Conservation (phyloP, 768 basidiomycete genomes). For the Termitomyces sp. region DNA sequence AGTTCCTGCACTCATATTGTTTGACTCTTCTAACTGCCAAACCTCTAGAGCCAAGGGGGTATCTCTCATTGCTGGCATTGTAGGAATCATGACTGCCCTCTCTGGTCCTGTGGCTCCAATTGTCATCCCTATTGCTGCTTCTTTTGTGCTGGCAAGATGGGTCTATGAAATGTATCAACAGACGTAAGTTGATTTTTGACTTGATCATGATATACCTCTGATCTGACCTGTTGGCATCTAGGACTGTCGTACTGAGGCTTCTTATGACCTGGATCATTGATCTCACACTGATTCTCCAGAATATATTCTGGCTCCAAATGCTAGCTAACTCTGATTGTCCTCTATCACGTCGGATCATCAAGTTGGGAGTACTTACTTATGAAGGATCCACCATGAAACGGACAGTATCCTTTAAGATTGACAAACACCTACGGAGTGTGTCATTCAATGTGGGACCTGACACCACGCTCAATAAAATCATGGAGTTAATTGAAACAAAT, state of each 20-base stretch:
- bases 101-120: constrained; percentile 20
- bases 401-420: no score
- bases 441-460: no score
- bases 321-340: no score
- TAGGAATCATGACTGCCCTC: constrained; percentile 15
- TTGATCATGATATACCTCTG: not conserved
- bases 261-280: constrained; percentile 24
- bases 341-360: no score
- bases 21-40: not conserved
- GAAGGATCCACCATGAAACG: no score
- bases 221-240: not conserved
- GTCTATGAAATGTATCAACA: constrained; percentile 20
- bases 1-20: not conserved
- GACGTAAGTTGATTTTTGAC: constrained; percentile 15
- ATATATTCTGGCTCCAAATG: not conserved
- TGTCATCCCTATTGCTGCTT: constrained; percentile 20
- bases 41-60: constrained; percentile 8
- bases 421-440: no score
- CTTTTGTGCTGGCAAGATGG: constrained; percentile 21
- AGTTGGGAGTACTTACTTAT: no score
- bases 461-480: no score
- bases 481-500: not conserved
- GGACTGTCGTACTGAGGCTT: constrained; percentile 10
- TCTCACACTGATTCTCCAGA: constrained; percentile 20
- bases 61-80: constrained; percentile 14